A percentile compares a stretch with the other conserved stretches of the same genome.
phyloP scores from a whole-genome alignment of 1,284 basidiomycete genomes.

The Gomphus bonarii region DNA sequence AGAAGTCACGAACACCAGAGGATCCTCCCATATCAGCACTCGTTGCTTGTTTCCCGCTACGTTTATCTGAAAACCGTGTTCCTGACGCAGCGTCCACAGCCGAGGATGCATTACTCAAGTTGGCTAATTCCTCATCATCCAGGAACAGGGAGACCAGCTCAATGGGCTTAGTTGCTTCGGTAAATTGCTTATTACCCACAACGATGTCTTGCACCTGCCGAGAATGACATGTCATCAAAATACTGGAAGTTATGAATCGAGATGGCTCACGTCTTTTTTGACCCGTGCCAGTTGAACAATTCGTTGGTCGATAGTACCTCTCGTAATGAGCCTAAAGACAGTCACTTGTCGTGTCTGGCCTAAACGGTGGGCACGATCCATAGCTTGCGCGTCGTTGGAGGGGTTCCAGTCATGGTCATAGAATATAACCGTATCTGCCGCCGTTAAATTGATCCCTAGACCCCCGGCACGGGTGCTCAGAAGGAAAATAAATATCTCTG shows the following conservation, averaged over 20 bases:
- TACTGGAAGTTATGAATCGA: not conserved
- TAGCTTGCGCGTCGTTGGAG: slow-evolving; percentile 97
- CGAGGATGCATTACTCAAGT: slow-evolving; percentile 27
- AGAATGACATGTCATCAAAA: not conserved
- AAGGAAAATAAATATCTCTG: slow-evolving; percentile 93
- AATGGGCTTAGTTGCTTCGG: slow-evolving; percentile 88
- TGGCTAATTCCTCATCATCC: slow-evolving; percentile 85
- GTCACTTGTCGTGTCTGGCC: slow-evolving; percentile 99
- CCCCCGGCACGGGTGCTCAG: slow-evolving; percentile 96
- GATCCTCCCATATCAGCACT: slow-evolving; percentile 19
- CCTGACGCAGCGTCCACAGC: slow-evolving; percentile 26
- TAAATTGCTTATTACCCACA: slow-evolving; percentile 92
- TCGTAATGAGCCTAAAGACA: slow-evolving; percentile 94
- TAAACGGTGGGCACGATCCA: slow-evolving; percentile 98
- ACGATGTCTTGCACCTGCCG: slow-evolving; percentile 95
- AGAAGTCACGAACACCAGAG: slow-evolving; percentile 51
- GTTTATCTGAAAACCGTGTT: slow-evolving; percentile 15
- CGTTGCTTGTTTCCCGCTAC: slow-evolving; percentile 28
- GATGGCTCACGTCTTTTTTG: slow-evolving; percentile 78
- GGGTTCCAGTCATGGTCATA: slow-evolving; percentile 99
- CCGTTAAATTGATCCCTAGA: slow-evolving; percentile 96
- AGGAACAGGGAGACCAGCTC: slow-evolving; percentile 95
- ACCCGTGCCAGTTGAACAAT: slow-evolving; percentile 91
- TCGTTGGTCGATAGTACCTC: slow-evolving; percentile 97
- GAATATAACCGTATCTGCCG: slow-evolving; percentile 96